A percentile compares a stretch with the other conserved stretches of the same genome.
Evolutionary conservation across 2,329 filamentous ascomycete genomes (phyloP).

Genomic region (Cladosporium sp.): DNA sequence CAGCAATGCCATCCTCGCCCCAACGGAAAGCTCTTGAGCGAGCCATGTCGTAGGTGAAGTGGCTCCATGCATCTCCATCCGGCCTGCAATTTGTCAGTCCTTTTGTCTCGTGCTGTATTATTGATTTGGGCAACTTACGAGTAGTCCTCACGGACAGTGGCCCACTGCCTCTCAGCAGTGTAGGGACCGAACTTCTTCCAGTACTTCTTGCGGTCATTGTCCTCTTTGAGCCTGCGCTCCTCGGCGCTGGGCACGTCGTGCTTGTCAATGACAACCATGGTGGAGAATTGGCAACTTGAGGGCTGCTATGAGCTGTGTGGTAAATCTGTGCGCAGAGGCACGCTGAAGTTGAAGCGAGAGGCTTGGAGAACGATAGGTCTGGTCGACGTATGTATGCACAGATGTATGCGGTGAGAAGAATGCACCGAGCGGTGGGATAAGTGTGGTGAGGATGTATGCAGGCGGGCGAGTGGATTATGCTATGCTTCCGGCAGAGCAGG

Average conservation of each 20-base stretch:
- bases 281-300: slow-evolving; percentile 12
- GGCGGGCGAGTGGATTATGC: background rate
- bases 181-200: slow-evolving; percentile 99
- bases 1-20: slow-evolving; percentile 96
- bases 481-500: slow-evolving; percentile 5
- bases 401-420: background rate
- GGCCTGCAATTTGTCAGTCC: slow-evolving; percentile 52
- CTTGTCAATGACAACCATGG: slow-evolving; percentile 85
- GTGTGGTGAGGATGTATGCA: background rate
- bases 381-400: background rate
- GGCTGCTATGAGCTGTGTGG: background rate
- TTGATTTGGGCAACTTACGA: slow-evolving; percentile 47
- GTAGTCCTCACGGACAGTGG: slow-evolving; percentile 74
- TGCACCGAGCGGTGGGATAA: background rate
- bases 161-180: slow-evolving; percentile 91
- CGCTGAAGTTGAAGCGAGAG: background rate
- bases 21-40: slow-evolving; percentile 85
- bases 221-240: slow-evolving; percentile 83
- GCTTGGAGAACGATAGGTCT: background rate
- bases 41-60: slow-evolving; percentile 91
- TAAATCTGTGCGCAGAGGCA: background rate
- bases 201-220: slow-evolving; percentile 78
- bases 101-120: background rate
- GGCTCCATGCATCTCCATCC: slow-evolving; percentile 89
- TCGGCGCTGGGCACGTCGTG: slow-evolving; percentile 85